phyloP scores from a whole-genome alignment of 1,284 basidiomycete genomes.

The Hemileia vastatrix region DNA sequence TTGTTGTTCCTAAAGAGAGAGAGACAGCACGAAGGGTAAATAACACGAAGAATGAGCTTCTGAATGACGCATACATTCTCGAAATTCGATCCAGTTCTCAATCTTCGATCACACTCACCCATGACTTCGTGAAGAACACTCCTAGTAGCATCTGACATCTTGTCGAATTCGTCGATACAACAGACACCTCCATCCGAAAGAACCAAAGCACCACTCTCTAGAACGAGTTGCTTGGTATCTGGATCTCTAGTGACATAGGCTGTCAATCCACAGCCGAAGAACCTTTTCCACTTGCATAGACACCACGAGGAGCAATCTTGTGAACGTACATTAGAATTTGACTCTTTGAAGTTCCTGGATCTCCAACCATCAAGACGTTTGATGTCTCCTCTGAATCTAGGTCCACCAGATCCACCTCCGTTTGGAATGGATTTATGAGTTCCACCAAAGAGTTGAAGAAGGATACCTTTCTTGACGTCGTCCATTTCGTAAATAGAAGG shows the following conservation, averaged over 20 bases:
- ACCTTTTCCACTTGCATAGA: slow-evolving; percentile 98
- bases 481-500: slow-evolving; percentile 44
- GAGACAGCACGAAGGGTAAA: slow-evolving; percentile 27
- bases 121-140: slow-evolving; percentile 99
- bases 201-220: slow-evolving; percentile 98
- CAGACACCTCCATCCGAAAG: slow-evolving; percentile 99
- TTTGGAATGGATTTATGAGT: slow-evolving; percentile 42
- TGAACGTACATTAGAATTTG: slow-evolving; percentile 99
- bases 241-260: slow-evolving; percentile 97
- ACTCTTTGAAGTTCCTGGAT: slow-evolving; percentile 92
- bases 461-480: slow-evolving; percentile 42
- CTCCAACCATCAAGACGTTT: slow-evolving; percentile 99
- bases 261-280: slow-evolving; percentile 95
- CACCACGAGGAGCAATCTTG: slow-evolving; percentile 94
- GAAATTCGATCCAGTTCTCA: slow-evolving; percentile 25
- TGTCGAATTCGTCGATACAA: slow-evolving; percentile 99
- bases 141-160: slow-evolving; percentile 98
- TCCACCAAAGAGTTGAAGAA: slow-evolving; percentile 42
- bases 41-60: neutral
- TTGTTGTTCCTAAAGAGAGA: slow-evolving; percentile 64
- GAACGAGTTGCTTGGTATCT: slow-evolving; percentile 97
- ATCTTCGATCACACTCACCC: slow-evolving; percentile 47
- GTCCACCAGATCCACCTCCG: slow-evolving; percentile 38
- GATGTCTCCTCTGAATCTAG: slow-evolving; percentile 76
- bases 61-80: neutral